phyloP scores from a whole-genome alignment of 225 moss, liverwort and hornwort species.

The Bryoerythrophyllum caledonicum region DNA sequence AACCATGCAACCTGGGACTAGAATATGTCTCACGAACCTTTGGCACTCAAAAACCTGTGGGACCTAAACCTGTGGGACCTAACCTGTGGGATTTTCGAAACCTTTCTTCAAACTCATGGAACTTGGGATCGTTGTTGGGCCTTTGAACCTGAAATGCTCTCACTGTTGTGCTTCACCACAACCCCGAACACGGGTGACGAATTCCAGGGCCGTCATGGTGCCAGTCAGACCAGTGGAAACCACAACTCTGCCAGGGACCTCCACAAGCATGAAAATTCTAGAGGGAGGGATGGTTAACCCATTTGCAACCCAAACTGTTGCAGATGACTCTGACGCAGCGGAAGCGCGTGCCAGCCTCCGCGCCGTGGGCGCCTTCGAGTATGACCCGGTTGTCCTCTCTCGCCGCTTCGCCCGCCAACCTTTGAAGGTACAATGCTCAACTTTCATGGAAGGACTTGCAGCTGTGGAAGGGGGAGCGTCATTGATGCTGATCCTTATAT shows the following conservation, averaged over 20 bases:
- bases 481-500: too few relatives aligned
- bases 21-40: too few relatives aligned
- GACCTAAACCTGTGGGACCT: too few relatives aligned
- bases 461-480: too few relatives aligned
- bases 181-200: conserved; percentile 14
- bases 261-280: conserved; percentile 23
- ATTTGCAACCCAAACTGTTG: conserved; percentile 15
- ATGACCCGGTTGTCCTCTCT: conserved; percentile 43
- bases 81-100: too few relatives aligned
- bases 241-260: conserved; percentile 17
- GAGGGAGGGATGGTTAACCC: conserved; percentile 23
- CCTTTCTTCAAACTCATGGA: too few relatives aligned
- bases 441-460: neutral
- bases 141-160: too few relatives aligned
- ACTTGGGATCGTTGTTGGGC: too few relatives aligned
- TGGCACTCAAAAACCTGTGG: too few relatives aligned
- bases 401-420: conserved; percentile 43
- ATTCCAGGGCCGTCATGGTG: conserved; percentile 39
- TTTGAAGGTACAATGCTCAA: conserved; percentile 46
- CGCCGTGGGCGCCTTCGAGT: conserved; percentile 37
- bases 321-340: conserved; percentile 35
- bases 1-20: too few relatives aligned
- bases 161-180: neutral
- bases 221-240: conserved; percentile 38
- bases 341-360: conserved; percentile 52